Base-by-base conservation (phyloP, 2,329 filamentous ascomycete species). In the Penicillium digitatum region DNA sequence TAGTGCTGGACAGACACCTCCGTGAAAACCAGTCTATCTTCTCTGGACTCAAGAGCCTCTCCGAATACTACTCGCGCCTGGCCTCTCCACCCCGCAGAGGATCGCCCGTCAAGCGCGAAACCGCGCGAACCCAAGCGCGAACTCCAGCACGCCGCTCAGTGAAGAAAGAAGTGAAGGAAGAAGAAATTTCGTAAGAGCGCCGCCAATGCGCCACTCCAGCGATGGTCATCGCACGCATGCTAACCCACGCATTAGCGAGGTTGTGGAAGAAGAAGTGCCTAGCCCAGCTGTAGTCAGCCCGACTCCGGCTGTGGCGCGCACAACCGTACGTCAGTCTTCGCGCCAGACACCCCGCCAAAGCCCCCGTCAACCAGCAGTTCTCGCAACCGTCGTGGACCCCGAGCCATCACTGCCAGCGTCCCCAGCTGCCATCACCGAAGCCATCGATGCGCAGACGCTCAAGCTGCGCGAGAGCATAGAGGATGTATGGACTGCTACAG, bases 1-100 rank as follows among this genome's bases (percentile, higher is more conserved):
- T 81, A 56, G 82, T 82, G 42, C 83, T 95, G 60, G 88, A 95
- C 65, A 81, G 86, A 44, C 86, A 85, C 74, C 82, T 95, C 43
- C 80, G 84, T 62, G 79, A 82, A 59, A 88, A 96, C 76, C 79
- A 83, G 64, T 78, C 82, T 60, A 80, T 79, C 58, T 87, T 89
- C 69, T 79, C 81, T 49, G 78, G 78, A 55, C 83, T 91, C 62
- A 75, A 85, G 52, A 79, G 78, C 52, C 83, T 96, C 69, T 76
- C 81, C 58, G 85, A 87, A 57, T 96, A 90, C 81, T 96, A 89
- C 78, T 83, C 81, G 81, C 72, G 69, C 65, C 52, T 75, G 46
- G 59, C 56, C 37, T 70, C 52, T 72, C 77, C 68, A 43, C 69
- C 63, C 58, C 72, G 61, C 59, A 63, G 63, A 40, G 57, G 56